phyloP scores from a whole-genome alignment of 1,284 basidiomycete species.

The Phellopilus nigrolimitatus region DNA sequence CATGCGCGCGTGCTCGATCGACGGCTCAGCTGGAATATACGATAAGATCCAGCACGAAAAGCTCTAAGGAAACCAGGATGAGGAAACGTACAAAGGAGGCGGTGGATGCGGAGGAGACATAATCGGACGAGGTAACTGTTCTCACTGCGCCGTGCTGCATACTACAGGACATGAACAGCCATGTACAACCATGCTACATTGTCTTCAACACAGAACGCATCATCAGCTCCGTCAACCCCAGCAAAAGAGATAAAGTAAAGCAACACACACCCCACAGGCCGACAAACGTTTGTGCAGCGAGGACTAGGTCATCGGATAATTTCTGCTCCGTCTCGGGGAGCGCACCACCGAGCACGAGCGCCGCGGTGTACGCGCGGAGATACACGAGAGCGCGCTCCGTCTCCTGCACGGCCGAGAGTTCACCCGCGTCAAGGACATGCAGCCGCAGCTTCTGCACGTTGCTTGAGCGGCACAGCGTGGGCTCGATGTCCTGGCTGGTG shows the following conservation, averaged over 20 bases:
- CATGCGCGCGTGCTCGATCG: slow-evolving; percentile 78
- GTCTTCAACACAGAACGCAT: slow-evolving; percentile 28
- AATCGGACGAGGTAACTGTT: slow-evolving; percentile 75
- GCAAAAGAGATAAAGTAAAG: slow-evolving; percentile 2
- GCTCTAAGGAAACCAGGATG: not conserved
- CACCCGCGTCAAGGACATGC: slow-evolving; percentile 42
- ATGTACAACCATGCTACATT: slow-evolving; percentile 57
- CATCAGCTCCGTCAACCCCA: no score
- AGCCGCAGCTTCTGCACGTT: slow-evolving; percentile 72
- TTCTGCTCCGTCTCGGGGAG: slow-evolving; percentile 78
- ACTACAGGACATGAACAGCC: slow-evolving; percentile 65
- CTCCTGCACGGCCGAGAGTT: slow-evolving; percentile 56
- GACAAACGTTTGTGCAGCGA: slow-evolving; percentile 67
- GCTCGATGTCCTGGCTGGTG: slow-evolving; percentile 37
- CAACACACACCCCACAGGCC: slow-evolving; percentile 47
- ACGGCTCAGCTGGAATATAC: slow-evolving; percentile 51
- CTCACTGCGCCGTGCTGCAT: slow-evolving; percentile 65
- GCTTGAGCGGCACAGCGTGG: slow-evolving; percentile 54
- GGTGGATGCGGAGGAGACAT: no score
- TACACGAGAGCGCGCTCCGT: slow-evolving; percentile 46
- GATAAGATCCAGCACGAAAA: slow-evolving; percentile 11
- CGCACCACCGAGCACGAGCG: slow-evolving; percentile 57
- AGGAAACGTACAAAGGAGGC: slow-evolving; percentile 59
- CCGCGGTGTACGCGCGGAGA: slow-evolving; percentile 56
- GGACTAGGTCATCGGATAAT: slow-evolving; percentile 78